Evolutionary conservation across 129 eudicot genomes (phyloP).

Genomic region (Flaveria sonorensis): DNA sequence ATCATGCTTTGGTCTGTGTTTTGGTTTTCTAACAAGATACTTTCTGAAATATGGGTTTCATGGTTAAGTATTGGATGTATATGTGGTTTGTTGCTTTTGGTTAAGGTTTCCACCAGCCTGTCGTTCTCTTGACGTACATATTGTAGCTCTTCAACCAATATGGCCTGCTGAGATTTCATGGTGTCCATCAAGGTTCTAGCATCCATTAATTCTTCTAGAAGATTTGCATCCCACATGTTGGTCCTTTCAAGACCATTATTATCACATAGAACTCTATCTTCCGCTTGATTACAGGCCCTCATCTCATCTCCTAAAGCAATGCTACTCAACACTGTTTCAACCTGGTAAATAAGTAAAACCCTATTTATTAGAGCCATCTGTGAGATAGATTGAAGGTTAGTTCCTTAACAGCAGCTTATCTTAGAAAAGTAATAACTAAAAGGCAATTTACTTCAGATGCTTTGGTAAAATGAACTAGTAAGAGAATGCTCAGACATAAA

Average conservation of each 20-base stretch:
- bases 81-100: conserved; percentile 34
- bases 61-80: conserved; percentile 19
- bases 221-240: conserved; percentile 25
- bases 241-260: conserved; percentile 32
- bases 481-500: neutral
- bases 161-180: conserved; percentile 56
- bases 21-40: conserved; percentile 19
- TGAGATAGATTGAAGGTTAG: neutral
- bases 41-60: conserved; percentile 31
- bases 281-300: conserved; percentile 32
- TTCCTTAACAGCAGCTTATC: neutral
- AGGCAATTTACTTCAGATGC: conserved; percentile 9
- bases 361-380: neutral
- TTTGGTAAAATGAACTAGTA: neutral
- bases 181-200: conserved; percentile 50
- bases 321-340: conserved; percentile 26
- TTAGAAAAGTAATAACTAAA: neutral
- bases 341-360: conserved; percentile 43
- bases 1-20: conserved; percentile 30
- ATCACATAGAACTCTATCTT: conserved; percentile 30
- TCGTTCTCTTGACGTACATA: conserved; percentile 51
- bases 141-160: conserved; percentile 54
- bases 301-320: conserved; percentile 38
- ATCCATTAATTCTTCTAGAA: conserved; percentile 50
- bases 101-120: conserved; percentile 46